Percentiles rank a stretch among this genome's conserved stretches.
phyloP scores from a whole-genome alignment of 2,329 filamentous ascomycete species.

The Berkeleyomyces basicola region DNA sequence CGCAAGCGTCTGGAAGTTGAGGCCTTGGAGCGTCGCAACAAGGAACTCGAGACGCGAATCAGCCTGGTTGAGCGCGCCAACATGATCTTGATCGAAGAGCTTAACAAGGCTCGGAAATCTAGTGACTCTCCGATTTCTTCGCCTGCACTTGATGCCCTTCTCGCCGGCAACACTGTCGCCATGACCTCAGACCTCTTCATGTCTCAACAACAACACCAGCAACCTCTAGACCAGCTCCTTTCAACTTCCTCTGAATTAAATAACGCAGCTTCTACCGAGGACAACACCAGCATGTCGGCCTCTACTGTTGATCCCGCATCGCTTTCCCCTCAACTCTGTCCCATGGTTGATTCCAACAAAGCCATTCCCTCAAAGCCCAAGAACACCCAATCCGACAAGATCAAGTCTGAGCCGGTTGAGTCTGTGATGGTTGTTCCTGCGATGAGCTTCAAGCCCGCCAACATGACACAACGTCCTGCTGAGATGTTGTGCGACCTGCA shows the following conservation, averaged over 20 bases:
- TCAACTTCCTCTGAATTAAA: conserved; percentile 15
- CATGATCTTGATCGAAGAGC: conserved; percentile 30
- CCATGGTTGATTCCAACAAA: conserved; percentile 24
- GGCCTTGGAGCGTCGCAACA: conserved; percentile 60
- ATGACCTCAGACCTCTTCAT: conserved; percentile 43
- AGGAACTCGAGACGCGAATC: conserved; percentile 49
- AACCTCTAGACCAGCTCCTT: conserved; percentile 18
- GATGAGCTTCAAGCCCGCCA: conserved; percentile 41
- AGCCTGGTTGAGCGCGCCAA: conserved; percentile 40
- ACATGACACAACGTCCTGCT: conserved; percentile 99
- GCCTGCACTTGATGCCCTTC: conserved; percentile 27
- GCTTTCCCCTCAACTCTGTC: conserved; percentile 39
- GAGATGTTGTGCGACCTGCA: conserved; percentile 99
- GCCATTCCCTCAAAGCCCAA: conserved; percentile 2
- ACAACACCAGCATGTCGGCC: conserved; percentile 17
- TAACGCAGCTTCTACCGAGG: not conserved
- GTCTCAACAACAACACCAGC: conserved; percentile 19
- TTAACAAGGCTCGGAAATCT: conserved; percentile 30
- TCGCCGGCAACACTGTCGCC: conserved; percentile 25
- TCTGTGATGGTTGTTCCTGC: conserved; percentile 5
- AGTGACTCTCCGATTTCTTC: conserved; percentile 26
- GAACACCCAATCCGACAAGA: conserved; percentile 18
- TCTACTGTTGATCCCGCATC: conserved; percentile 45
- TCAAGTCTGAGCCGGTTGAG: conserved; percentile 13
- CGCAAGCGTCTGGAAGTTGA: conserved; percentile 82